Conservation (phyloP, 2,329 filamentous ascomycete genomes). For the Trichophyton simii region DNA sequence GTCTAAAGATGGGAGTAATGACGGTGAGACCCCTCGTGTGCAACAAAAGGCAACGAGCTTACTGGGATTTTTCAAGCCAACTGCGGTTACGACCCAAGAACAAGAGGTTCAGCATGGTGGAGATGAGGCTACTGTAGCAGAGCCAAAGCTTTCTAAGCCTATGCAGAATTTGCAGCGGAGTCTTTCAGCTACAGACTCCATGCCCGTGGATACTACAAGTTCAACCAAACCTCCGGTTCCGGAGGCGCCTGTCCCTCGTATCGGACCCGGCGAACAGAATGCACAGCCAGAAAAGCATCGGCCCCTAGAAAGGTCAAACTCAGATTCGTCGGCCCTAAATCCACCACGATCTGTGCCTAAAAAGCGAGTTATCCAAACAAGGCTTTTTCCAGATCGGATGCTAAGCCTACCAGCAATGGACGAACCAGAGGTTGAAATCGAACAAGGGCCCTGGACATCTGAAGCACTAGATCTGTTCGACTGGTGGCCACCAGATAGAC, state of each 20-base stretch:
- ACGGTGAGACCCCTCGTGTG: not conserved
- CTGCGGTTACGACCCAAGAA: not conserved
- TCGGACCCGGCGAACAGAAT: not conserved
- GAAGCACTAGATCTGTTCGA: slow-evolving; percentile 34
- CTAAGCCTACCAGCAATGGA: not conserved
- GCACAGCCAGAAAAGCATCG: not conserved
- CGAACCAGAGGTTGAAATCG: slow-evolving; percentile 15
- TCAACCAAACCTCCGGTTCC: not conserved
- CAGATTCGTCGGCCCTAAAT: slow-evolving; percentile 23
- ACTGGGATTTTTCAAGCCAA: slow-evolving; percentile 2
- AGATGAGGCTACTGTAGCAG: not conserved
- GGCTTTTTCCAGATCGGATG: not conserved
- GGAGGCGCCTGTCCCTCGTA: not conserved
- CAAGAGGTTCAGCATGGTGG: not conserved
- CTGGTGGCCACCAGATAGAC: slow-evolving; percentile 30
- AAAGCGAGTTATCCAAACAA: slow-evolving; percentile 1
- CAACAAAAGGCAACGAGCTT: not conserved
- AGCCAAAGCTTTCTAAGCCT: not conserved
- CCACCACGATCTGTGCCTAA: slow-evolving; percentile 6
- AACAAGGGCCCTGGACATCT: slow-evolving; percentile 31
- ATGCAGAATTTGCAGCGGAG: not conserved
- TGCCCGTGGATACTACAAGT: not conserved
- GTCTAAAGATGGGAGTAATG: not conserved
- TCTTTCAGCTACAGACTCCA: not conserved
- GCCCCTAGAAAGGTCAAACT: slow-evolving; percentile 24